A percentile compares a stretch with the other conserved stretches of the same genome.
Conservation (phyloP, 805 yeast species). For the Suhomyces vadensis region DNA sequence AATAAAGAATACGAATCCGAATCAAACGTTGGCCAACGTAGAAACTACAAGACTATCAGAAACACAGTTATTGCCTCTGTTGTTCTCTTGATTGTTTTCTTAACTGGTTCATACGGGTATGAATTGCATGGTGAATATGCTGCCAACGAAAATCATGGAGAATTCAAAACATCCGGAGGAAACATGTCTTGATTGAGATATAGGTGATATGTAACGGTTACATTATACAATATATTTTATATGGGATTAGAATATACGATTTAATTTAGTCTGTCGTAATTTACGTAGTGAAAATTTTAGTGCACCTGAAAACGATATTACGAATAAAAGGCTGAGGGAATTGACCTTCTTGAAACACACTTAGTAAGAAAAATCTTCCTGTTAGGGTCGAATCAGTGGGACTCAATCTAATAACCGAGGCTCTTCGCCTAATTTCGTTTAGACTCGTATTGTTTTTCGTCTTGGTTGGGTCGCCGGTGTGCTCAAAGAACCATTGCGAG, state of each 20-base stretch:
- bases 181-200: background rate
- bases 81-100: constrained; percentile 13
- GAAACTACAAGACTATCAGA: constrained; percentile 7
- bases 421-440: too few species aligned
- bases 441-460: too few species aligned
- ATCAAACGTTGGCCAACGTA: constrained; percentile 8
- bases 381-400: too few species aligned
- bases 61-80: constrained; percentile 12
- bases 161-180: constrained; percentile 10
- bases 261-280: too few species aligned
- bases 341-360: too few species aligned
- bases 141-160: constrained; percentile 4
- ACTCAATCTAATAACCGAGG: too few species aligned
- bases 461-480: too few species aligned
- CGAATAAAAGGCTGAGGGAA: too few species aligned
- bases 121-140: constrained; percentile 10
- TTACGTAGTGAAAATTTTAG: too few species aligned
- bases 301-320: too few species aligned
- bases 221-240: background rate
- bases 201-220: background rate
- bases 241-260: background rate
- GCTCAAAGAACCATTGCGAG: too few species aligned
- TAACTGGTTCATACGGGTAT: constrained; percentile 17
- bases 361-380: too few species aligned
- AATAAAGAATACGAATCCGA: constrained; percentile 2